Conservation (phyloP, 1,284 basidiomycete species). For the Macrocybe sp. region DNA sequence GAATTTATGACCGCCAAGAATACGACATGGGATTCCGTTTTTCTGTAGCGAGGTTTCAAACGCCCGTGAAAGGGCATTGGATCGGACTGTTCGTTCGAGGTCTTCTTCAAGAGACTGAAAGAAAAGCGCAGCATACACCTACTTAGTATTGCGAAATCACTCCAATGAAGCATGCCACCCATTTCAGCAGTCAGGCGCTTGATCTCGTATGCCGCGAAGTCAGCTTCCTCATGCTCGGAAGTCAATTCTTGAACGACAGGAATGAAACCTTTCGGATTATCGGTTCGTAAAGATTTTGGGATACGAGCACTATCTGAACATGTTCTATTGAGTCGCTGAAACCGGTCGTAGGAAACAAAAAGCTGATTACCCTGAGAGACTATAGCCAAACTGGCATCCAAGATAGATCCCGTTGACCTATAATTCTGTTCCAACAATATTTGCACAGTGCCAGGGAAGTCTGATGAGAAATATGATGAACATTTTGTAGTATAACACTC, state of each 20-base stretch:
- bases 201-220: slow-evolving; percentile 77
- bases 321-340: not conserved
- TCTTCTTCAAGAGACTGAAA: slow-evolving; percentile 1
- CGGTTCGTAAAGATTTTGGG: slow-evolving; percentile 71
- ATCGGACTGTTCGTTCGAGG: slow-evolving; percentile 53
- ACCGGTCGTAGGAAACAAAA: not conserved
- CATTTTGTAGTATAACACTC: not conserved
- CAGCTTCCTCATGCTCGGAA: slow-evolving; percentile 57
- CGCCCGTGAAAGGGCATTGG: slow-evolving; percentile 76
- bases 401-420: slow-evolving; percentile 77
- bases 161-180: slow-evolving; percentile 68
- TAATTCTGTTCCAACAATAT: slow-evolving; percentile 88
- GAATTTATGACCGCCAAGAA: slow-evolving; percentile 84
- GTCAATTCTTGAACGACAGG: slow-evolving; percentile 47
- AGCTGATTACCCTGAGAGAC: slow-evolving; percentile 66
- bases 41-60: slow-evolving; percentile 79
- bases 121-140: slow-evolving; percentile 22
- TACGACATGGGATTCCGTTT: slow-evolving; percentile 71
- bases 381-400: slow-evolving; percentile 73
- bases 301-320: slow-evolving; percentile 65
- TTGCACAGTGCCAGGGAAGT: slow-evolving; percentile 61
- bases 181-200: slow-evolving; percentile 72
- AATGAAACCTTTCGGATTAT: slow-evolving; percentile 61
- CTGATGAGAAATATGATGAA: slow-evolving; percentile 27
- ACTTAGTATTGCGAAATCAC: slow-evolving; percentile 81